A percentile compares a stretch with the other conserved stretches of the same genome.
Evolutionary conservation across 176 grass and related monocot species (phyloP).

Genomic region (Oryza australiensis): DNA sequence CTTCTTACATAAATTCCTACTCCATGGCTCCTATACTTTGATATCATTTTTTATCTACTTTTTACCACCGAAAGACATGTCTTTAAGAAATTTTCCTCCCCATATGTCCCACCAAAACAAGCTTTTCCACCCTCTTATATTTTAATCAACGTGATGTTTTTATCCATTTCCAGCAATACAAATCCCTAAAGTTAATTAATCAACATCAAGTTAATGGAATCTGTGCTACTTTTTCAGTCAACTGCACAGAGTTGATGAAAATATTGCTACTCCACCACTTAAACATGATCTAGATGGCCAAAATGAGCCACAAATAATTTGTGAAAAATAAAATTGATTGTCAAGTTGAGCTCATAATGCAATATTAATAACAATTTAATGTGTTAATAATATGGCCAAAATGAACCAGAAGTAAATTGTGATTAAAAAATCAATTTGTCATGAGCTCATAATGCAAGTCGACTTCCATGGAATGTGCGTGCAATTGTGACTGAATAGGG

Average conservation of each 20-base stretch:
- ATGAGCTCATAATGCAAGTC: neutral
- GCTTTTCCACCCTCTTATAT: neutral
- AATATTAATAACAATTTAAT: neutral
- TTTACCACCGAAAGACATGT: neutral
- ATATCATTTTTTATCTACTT: neutral
- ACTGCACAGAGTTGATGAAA: neutral
- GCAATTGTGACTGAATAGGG: conserved; percentile 22
- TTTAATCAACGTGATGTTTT: neutral
- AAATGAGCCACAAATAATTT: neutral
- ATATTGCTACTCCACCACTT: neutral
- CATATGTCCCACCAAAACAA: neutral
- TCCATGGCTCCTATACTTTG: neutral
- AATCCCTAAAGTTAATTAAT: neutral
- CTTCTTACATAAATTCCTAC: neutral
- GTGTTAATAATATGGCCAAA: too few species aligned
- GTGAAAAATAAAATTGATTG: neutral
- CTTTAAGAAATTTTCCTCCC: neutral
- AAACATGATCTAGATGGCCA: neutral
- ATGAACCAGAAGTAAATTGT: neutral
- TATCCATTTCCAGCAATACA: neutral
- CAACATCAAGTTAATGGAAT: neutral
- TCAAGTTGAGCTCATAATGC: conserved; percentile 10
- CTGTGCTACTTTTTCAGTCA: neutral
- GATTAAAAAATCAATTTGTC: neutral
- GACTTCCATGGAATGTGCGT: conserved; percentile 22